These are phyloP conservation scores for Xylaria sp. DNA, from an alignment of 2,329 filamentous ascomycete genomes.

Conservation along the genomic window DNA sequence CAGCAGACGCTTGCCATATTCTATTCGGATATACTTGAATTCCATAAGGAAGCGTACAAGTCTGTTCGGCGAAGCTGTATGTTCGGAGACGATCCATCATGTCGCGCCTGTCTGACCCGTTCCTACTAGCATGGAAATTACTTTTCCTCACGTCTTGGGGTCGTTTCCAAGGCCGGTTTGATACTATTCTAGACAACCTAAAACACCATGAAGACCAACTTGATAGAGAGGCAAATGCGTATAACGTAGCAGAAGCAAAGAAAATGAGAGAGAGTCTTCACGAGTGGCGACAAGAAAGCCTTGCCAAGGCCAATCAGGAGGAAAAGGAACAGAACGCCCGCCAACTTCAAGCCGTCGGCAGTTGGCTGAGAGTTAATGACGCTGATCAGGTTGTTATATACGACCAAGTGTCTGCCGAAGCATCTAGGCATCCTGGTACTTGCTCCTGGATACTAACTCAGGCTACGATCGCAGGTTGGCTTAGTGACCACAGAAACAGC, in stretches of 20 bases:
- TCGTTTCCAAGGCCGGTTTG: constrained; percentile 51
- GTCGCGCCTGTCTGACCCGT: background rate
- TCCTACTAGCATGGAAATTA: constrained; percentile 49
- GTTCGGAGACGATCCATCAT: background rate
- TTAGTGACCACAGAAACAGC: constrained; percentile 6
- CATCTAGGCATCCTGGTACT: constrained; percentile 46
- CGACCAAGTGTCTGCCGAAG: constrained; percentile 45
- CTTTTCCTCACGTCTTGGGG: constrained; percentile 53
- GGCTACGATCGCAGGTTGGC: constrained; percentile 11
- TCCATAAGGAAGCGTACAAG: constrained; percentile 59
- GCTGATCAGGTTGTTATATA: constrained; percentile 47
- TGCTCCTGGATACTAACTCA: constrained; percentile 51
- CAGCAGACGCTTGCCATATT: constrained; percentile 55
- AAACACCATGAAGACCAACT: constrained; percentile 48
- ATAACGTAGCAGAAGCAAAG: constrained; percentile 44
- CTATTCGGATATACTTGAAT: constrained; percentile 60
- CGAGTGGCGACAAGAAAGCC: constrained; percentile 43
- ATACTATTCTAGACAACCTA: constrained; percentile 50
- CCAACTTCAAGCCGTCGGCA: constrained; percentile 44
- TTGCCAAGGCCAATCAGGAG: constrained; percentile 34
- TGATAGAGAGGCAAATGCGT: constrained; percentile 50
- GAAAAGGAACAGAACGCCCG: constrained; percentile 43
- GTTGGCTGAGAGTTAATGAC: constrained; percentile 49
- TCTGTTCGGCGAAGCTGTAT: constrained; percentile 53
- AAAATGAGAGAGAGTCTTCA: constrained; percentile 42